phyloP scores from a whole-genome alignment of 148 eudicot genomes.

The Rhododendron williamsianum region DNA sequence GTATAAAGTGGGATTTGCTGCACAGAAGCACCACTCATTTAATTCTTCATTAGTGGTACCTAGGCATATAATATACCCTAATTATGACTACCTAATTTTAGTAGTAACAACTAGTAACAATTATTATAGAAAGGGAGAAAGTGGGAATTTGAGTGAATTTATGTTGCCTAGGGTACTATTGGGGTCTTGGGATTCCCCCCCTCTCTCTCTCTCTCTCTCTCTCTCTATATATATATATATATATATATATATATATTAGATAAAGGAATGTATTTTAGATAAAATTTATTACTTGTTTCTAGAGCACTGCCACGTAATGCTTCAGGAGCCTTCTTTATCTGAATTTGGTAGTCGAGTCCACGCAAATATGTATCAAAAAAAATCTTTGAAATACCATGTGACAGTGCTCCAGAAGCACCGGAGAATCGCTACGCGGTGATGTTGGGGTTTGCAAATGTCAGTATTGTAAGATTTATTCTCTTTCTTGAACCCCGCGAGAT shows the following conservation, averaged over 20 bases:
- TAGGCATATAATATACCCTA: not conserved
- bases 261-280: not conserved
- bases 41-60: not conserved
- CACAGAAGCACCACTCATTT: not conserved
- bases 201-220: no score
- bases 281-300: no score
- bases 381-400: not conserved
- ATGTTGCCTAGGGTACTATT: constrained; percentile 3
- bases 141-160: constrained; percentile 40
- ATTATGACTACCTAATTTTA: constrained; percentile 3
- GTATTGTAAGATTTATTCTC: constrained; percentile 22
- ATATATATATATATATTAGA: not conserved
- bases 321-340: rapidly evolving
- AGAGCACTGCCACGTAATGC: no score
- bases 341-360: no score
- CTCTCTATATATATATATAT: not conserved
- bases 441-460: constrained; percentile 15
- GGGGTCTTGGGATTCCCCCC: constrained; percentile 3
- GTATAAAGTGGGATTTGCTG: not conserved
- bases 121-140: constrained; percentile 20
- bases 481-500: constrained; percentile 50
- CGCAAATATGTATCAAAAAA: no score
- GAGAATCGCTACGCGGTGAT: not conserved
- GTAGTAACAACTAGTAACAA: not conserved
- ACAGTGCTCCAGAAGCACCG: no score